Percentiles rank a stretch among this genome's conserved stretches.
Evolutionary conservation across 2,329 filamentous ascomycete genomes (phyloP).

Genomic region (Fusarium mundagurra): DNA sequence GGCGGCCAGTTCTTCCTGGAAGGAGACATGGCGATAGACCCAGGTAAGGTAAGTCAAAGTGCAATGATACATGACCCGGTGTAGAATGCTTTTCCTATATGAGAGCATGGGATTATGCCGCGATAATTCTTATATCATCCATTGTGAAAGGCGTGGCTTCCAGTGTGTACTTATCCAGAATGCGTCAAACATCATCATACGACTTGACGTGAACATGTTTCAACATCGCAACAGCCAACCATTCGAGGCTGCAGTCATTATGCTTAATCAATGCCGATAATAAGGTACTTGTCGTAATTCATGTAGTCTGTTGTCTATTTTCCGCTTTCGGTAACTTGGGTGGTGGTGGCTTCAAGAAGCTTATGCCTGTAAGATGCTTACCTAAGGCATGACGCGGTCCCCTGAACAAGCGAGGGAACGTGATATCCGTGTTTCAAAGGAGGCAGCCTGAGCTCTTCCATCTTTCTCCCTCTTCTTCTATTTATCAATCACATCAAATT

Average conservation of each 20-base stretch:
- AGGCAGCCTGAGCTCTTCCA: not conserved
- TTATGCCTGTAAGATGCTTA: slow-evolving; percentile 4
- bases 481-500: not conserved
- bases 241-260: not conserved
- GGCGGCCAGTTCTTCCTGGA: not conserved
- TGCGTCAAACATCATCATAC: not conserved
- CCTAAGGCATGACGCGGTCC: slow-evolving; percentile 38
- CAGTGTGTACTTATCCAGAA: not conserved
- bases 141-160: not conserved
- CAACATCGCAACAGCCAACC: too few relatives aligned
- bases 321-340: not conserved
- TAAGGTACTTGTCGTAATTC: not conserved
- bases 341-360: not conserved
- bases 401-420: slow-evolving; percentile 14
- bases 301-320: not conserved
- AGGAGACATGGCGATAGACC: not conserved
- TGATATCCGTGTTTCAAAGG: slow-evolving; percentile 23
- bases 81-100: not conserved
- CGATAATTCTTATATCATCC: not conserved
- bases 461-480: not conserved
- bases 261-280: not conserved
- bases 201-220: not conserved
- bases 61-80: not conserved
- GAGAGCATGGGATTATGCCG: not conserved
- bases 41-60: not conserved